A percentile compares a stretch with the other conserved stretches of the same genome.
These are phyloP conservation scores for Gnomoniopsis sp. DNA, from an alignment of 2,329 filamentous ascomycete genomes.

Conservation along the genomic window DNA sequence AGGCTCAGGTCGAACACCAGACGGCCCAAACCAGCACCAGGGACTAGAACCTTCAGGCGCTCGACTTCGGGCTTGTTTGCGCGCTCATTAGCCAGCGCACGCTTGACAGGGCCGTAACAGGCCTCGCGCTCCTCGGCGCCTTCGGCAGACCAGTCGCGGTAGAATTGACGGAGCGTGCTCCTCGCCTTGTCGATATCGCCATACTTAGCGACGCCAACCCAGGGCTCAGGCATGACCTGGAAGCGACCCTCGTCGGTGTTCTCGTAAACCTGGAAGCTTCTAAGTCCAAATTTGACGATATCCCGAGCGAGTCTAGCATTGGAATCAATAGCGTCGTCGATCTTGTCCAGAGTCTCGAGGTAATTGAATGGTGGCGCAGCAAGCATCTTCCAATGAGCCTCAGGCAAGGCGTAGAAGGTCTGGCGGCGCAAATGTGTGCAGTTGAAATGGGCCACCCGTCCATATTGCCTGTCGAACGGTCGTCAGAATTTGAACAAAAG, in stretches of 20 bases:
- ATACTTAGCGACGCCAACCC: conserved; percentile 68
- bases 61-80: conserved; percentile 22
- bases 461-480: conserved; percentile 65
- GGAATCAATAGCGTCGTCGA: conserved; percentile 83
- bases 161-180: conserved; percentile 90
- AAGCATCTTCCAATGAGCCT: conserved; percentile 78
- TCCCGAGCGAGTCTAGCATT: conserved; percentile 81
- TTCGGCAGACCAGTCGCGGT: conserved; percentile 86
- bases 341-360: conserved; percentile 70
- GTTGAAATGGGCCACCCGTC: conserved; percentile 81
- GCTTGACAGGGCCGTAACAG: conserved; percentile 71
- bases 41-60: conserved; percentile 70
- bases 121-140: conserved; percentile 71
- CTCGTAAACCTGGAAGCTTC: conserved; percentile 56
- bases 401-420: conserved; percentile 87
- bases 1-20: conserved; percentile 83
- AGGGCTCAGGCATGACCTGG: conserved; percentile 54
- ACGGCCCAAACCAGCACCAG: conserved; percentile 83
- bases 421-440: conserved; percentile 87
- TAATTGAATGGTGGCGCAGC: conserved; percentile 79
- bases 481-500: conserved; percentile 6
- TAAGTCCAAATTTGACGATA: conserved; percentile 69
- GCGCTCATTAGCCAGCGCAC: conserved; percentile 55
- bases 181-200: conserved; percentile 85
- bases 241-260: conserved; percentile 34